Base-by-base conservation (phyloP, 192 early-diverging fungal species). In the Backusella tarrabulga region DNA sequence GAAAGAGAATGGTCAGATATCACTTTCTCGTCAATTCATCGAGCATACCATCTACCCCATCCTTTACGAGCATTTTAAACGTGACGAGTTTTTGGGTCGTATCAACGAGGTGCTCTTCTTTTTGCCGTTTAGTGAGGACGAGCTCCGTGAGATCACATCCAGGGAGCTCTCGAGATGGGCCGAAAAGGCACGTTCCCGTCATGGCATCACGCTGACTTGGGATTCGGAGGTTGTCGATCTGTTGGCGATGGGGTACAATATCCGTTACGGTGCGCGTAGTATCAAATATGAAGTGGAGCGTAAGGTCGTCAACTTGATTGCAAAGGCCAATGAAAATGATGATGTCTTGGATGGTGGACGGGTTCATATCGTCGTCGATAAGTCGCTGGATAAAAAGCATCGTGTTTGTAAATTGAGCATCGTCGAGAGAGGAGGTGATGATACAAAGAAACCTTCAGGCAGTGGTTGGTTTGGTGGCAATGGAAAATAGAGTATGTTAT, bases 71-170 rank as follows among this genome's bases (percentile, higher is more conserved):
- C 83, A 86, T 66, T 86, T 86, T 50, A 68, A 72, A 0, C 77
- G 85, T 17, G 85, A 86, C 44, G 85, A 86, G 67, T 86, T 86
- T 34, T 38, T 86, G 7, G 85, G 85, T 40, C 79, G 85, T 19
- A 86, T 86, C 36, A 86, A 86, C 12, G 85, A 86, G 50, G 83
- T 86, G 17, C 54, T 86, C 0, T 86, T 84, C 69, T 86, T 86
- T 32, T 67, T 86, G 29, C 85, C 85, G 1, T 86, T 86, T 29
- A 79, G 79, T 73, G 63, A 77, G 0, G 75, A 76, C 21, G 85
- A 86, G 29, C 42, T 86, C 11, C 70, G 77, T 1, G 77, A 74
- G 15, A 83, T 86, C 23, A 79, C 76, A 0, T 52, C 67, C 2
- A 72, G 76, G 41, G 85, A 86, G 35, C 54, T 86, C 26, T 66